Evolutionary conservation across 257 asterid species (phyloP).

Genomic region (Leptodermis oblonga): DNA sequence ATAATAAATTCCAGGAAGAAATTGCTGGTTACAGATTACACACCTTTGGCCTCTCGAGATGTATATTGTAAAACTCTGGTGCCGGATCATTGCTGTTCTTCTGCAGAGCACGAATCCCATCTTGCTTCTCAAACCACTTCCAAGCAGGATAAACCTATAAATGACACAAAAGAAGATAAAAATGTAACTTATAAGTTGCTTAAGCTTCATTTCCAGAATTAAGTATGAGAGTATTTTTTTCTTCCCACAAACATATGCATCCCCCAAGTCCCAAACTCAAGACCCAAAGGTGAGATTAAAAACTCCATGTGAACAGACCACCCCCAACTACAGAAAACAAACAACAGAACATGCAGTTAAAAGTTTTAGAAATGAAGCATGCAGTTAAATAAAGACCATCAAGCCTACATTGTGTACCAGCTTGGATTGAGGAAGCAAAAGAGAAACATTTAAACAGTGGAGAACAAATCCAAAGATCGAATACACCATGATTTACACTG

Average conservation of each 20-base stretch:
- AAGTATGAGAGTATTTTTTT: neutral
- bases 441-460: neutral
- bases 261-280: neutral
- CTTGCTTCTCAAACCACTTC: conserved; percentile 99
- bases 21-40: conserved; percentile 13
- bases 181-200: neutral
- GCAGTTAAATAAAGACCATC: no score
- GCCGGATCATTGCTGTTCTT: conserved; percentile 89
- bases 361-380: neutral
- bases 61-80: conserved; percentile 95
- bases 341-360: neutral
- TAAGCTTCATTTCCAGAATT: neutral
- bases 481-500: neutral
- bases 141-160: conserved; percentile 94
- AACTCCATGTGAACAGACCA: neutral
- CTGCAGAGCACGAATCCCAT: conserved; percentile 94
- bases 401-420: neutral
- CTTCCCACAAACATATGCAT: neutral
- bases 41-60: conserved; percentile 99
- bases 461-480: neutral
- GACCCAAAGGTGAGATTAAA: no score
- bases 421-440: neutral
- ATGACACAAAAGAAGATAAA: neutral
- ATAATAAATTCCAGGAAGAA: conserved; percentile 11
- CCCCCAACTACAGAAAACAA: neutral